A percentile compares a stretch with the other conserved stretches of the same genome.
Conservation (phyloP, 176 grass and related monocot species). For the Triticum dicoccoides region DNA sequence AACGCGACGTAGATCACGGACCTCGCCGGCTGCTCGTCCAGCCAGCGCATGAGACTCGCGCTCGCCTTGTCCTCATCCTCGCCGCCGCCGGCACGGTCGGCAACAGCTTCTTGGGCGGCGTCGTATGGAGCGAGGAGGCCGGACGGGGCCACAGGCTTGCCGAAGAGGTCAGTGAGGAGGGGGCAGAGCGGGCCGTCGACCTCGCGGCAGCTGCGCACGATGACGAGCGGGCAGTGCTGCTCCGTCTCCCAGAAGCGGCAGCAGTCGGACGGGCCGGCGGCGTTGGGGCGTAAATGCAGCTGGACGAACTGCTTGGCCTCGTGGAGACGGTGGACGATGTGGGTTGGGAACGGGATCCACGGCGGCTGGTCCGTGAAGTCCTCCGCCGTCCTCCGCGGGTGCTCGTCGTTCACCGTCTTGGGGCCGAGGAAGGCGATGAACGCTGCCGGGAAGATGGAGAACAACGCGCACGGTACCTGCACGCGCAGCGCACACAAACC, state of each 20-base stretch:
- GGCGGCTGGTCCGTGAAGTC: constrained; percentile 11
- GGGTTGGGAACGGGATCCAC: constrained; percentile 25
- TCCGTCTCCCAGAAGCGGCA: not conserved
- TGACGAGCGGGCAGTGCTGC: not conserved
- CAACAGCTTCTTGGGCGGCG: not conserved
- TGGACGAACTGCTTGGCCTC: not conserved
- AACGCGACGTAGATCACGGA: constrained; percentile 1
- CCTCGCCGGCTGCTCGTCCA: not conserved
- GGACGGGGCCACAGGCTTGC: constrained; percentile 35
- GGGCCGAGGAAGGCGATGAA: not conserved
- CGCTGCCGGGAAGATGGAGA: not conserved
- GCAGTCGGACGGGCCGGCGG: not conserved
- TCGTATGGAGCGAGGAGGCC: not conserved
- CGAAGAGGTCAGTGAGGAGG: not conserved
- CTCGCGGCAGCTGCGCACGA: constrained; percentile 17
- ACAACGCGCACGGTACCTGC: constrained; percentile 8
- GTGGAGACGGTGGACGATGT: not conserved
- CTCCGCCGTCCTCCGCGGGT: not conserved
- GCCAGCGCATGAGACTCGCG: not conserved
- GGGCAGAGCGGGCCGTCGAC: not conserved
- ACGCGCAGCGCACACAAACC: not conserved
- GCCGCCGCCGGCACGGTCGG: not conserved
- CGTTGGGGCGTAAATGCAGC: not conserved
- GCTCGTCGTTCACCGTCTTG: not conserved
- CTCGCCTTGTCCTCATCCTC: not conserved